Evolutionary conservation across 2,329 filamentous ascomycete genomes (phyloP).

Genomic region (Daldinia eschscholtzii): DNA sequence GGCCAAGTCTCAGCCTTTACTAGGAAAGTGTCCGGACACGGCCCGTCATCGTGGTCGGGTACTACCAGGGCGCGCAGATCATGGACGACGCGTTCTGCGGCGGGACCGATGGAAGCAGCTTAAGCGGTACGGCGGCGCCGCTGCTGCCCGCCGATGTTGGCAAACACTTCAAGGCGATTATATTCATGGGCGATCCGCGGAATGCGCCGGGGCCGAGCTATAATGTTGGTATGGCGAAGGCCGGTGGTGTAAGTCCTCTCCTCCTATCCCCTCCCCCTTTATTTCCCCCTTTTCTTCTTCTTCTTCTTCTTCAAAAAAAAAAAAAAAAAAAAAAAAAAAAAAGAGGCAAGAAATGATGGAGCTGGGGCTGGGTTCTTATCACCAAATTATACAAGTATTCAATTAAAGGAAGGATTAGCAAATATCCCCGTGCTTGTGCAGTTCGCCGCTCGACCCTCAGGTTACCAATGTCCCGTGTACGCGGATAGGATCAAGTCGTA

Average conservation of each 20-base stretch:
- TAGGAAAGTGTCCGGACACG: constrained; percentile 66
- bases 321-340: too few species aligned
- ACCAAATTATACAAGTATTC: not conserved
- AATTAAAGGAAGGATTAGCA: not conserved
- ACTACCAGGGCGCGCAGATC: constrained; percentile 74
- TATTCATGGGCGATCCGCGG: constrained; percentile 73
- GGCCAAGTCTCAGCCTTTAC: constrained; percentile 69
- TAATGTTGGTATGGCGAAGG: constrained; percentile 71
- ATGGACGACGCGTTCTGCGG: constrained; percentile 73
- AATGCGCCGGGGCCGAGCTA: constrained; percentile 67
- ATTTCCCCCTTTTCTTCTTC: not conserved
- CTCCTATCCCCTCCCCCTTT: not conserved
- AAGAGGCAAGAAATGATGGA: too few species aligned
- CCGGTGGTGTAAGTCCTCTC: constrained; percentile 65
- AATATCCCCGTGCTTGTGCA: not conserved
- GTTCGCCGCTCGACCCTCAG: constrained; percentile 67
- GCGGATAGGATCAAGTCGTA: constrained; percentile 70
- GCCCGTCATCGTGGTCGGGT: constrained; percentile 73
- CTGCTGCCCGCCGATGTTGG: constrained; percentile 53
- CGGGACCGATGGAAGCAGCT: constrained; percentile 52
- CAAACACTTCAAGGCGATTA: constrained; percentile 68
- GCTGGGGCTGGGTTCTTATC: not conserved
- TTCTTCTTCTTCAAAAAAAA: too few species aligned
- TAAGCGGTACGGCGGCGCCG: constrained; percentile 24
- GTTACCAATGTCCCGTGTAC: constrained; percentile 68